Evolutionary conservation across 2,329 filamentous ascomycete species (phyloP).

Genomic region (Microsporum audouinii): DNA sequence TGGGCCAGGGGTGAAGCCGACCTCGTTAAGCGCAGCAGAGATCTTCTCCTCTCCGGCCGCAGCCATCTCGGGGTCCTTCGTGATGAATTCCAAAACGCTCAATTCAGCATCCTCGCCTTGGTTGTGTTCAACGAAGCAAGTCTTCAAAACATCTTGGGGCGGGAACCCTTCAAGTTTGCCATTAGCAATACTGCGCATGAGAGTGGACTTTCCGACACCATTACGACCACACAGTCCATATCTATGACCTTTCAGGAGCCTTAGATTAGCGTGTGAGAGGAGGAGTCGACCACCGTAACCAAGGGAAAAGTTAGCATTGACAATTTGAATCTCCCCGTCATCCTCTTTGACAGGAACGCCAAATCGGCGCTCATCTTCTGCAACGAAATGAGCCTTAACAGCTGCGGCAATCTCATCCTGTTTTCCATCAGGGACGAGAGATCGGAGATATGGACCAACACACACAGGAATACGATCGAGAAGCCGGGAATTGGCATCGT

Average conservation of each 20-base stretch:
- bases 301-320: slow-evolving; percentile 94
- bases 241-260: slow-evolving; percentile 87
- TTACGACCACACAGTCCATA: slow-evolving; percentile 97
- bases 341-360: slow-evolving; percentile 77
- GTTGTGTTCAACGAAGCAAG: slow-evolving; percentile 98
- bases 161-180: slow-evolving; percentile 97
- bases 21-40: slow-evolving; percentile 70
- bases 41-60: slow-evolving; percentile 71
- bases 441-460: slow-evolving; percentile 63
- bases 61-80: slow-evolving; percentile 77
- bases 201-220: slow-evolving; percentile 95
- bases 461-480: slow-evolving; percentile 58
- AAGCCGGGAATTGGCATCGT: slow-evolving; percentile 75
- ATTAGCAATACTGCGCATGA: slow-evolving; percentile 92
- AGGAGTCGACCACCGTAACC: slow-evolving; percentile 97
- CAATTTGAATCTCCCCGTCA: slow-evolving; percentile 86
- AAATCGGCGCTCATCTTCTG: slow-evolving; percentile 77
- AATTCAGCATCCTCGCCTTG: slow-evolving; percentile 96
- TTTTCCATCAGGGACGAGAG: slow-evolving; percentile 52
- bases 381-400: slow-evolving; percentile 66
- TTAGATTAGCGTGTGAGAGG: slow-evolving; percentile 88
- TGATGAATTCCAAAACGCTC: slow-evolving; percentile 85
- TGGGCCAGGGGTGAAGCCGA: slow-evolving; percentile 84
- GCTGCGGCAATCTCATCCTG: slow-evolving; percentile 57
- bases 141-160: slow-evolving; percentile 78